phyloP scores from a whole-genome alignment of 1,139 yeast species.

The Magnusiomyces suaveolens region DNA sequence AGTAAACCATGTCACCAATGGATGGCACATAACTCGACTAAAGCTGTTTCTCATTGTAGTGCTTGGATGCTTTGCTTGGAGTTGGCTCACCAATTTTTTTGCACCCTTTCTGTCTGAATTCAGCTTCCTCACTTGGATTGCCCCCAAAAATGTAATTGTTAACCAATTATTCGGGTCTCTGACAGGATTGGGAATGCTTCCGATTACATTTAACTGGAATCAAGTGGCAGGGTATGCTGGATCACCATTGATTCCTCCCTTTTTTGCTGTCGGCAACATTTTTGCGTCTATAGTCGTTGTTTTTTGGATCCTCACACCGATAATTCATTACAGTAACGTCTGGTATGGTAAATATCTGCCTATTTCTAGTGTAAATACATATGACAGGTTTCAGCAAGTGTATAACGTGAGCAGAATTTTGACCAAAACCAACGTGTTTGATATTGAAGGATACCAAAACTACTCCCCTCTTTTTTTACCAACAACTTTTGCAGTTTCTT shows the following conservation, averaged over 20 bases:
- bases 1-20: slow-evolving; percentile 48
- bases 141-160: slow-evolving; percentile 44
- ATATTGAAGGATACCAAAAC: slow-evolving; percentile 39
- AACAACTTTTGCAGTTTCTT: slow-evolving; percentile 50
- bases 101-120: slow-evolving; percentile 44
- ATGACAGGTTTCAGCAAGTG: slow-evolving; percentile 37
- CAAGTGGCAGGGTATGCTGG: slow-evolving; percentile 48
- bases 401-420: slow-evolving; percentile 43
- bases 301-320: slow-evolving; percentile 40
- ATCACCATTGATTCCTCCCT: slow-evolving; percentile 62
- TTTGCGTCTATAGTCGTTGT: slow-evolving; percentile 39
- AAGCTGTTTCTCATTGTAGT: slow-evolving; percentile 38
- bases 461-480: slow-evolving; percentile 57
- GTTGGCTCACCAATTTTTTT: slow-evolving; percentile 49
- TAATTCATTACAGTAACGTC: slow-evolving; percentile 41
- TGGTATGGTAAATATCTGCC: slow-evolving; percentile 48
- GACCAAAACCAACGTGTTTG: slow-evolving; percentile 36
- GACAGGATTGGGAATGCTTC: slow-evolving; percentile 55
- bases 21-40: slow-evolving; percentile 47
- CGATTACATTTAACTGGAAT: slow-evolving; percentile 52
- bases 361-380: slow-evolving; percentile 36
- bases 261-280: slow-evolving; percentile 45
- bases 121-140: slow-evolving; percentile 48
- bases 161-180: slow-evolving; percentile 53
- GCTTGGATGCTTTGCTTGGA: slow-evolving; percentile 39